Percentiles rank a stretch among this genome's conserved stretches.
Conservation (phyloP, 345 rosid species). For the Heritiera littoralis region DNA sequence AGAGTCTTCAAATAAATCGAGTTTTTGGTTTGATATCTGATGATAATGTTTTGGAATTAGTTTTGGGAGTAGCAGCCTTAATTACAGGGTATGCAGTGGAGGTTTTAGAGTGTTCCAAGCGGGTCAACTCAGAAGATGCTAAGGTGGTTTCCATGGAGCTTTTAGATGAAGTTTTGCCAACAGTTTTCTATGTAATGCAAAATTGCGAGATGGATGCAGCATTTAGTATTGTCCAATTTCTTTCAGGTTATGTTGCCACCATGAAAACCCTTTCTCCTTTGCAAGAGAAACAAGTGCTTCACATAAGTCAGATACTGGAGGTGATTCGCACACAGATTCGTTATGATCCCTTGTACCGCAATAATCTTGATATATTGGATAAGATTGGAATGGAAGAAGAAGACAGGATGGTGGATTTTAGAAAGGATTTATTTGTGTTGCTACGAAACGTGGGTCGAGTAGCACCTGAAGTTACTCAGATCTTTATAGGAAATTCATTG, state of each 20-base stretch:
- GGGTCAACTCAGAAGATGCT: conserved; percentile 61
- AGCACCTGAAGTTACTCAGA: conserved; percentile 80
- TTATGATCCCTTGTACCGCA: conserved; percentile 70
- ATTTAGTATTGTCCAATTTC: conserved; percentile 72
- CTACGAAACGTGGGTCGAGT: conserved; percentile 78
- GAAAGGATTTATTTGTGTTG: conserved; percentile 84
- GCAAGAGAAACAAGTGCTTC: conserved; percentile 70
- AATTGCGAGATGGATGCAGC: conserved; percentile 72
- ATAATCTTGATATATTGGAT: conserved; percentile 70
- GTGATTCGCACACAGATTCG: conserved; percentile 71
- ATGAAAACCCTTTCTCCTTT: conserved; percentile 71
- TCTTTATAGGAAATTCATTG: conserved; percentile 74
- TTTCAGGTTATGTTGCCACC: conserved; percentile 72
- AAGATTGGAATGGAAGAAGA: conserved; percentile 92
- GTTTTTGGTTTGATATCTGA: conserved; percentile 65
- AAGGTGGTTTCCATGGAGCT: conserved; percentile 58
- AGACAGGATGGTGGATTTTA: conserved; percentile 77
- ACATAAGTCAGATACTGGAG: conserved; percentile 75
- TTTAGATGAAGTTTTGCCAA: conserved; percentile 84
- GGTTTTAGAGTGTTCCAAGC: conserved; percentile 79
- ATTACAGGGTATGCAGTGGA: conserved; percentile 84
- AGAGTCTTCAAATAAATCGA: conserved; percentile 62
- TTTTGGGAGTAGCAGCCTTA: conserved; percentile 58
- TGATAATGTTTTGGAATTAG: conserved; percentile 67
- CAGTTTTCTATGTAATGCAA: conserved; percentile 70